A percentile compares a stretch with the other conserved stretches of the same genome.
Evolutionary conservation across 1,284 basidiomycete species (phyloP).

Genomic region (Cryptococcus sp.): DNA sequence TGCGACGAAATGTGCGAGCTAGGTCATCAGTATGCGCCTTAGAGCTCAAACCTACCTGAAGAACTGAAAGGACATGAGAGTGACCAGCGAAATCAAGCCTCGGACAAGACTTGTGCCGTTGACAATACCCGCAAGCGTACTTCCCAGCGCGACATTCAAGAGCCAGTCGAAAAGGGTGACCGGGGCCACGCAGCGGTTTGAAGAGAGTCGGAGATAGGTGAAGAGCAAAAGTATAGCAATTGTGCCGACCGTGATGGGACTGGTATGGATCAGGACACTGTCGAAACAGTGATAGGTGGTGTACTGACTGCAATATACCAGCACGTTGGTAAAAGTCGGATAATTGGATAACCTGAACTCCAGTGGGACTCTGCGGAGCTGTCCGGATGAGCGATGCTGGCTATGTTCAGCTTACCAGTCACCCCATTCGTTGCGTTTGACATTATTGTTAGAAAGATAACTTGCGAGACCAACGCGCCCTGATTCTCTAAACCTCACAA

Average conservation of each 20-base stretch:
- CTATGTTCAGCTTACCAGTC: too few species aligned
- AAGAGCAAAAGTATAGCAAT: conserved; percentile 18
- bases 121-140: conserved; percentile 20
- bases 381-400: too few species aligned
- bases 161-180: conserved; percentile 21
- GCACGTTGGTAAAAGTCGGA: conserved; percentile 1
- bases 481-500: too few species aligned
- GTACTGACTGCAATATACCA: background rate
- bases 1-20: conserved; percentile 1
- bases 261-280: background rate
- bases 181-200: conserved; percentile 16
- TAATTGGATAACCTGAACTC: background rate
- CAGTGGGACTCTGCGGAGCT: background rate
- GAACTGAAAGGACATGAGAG: conserved; percentile 14
- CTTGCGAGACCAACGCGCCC: too few species aligned
- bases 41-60: conserved; percentile 8
- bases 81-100: conserved; percentile 11
- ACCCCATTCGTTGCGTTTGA: too few species aligned
- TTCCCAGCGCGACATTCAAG: conserved; percentile 18
- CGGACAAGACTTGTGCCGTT: conserved; percentile 14
- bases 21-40: background rate
- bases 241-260: conserved; percentile 12
- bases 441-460: too few species aligned
- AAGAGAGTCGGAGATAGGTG: conserved; percentile 13
- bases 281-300: background rate